Conservation (phyloP, 225 moss, liverwort and hornwort species). For the Sphagnum contortum region DNA sequence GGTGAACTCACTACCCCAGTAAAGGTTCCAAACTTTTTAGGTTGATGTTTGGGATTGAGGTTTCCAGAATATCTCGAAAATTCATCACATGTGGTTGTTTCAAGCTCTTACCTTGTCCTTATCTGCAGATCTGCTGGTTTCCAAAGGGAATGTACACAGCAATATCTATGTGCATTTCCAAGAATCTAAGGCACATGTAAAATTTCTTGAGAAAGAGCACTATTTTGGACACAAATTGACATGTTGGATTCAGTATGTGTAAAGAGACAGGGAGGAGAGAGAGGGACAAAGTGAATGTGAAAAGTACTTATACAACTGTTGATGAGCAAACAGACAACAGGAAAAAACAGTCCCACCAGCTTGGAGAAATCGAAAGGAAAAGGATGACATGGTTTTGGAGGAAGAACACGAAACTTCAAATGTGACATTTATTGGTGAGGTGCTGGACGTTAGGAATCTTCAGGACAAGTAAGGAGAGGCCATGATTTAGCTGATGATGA, state of each 20-base stretch:
- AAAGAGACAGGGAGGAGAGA: too few relatives aligned
- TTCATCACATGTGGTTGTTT: too few relatives aligned
- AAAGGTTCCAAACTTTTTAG: not conserved
- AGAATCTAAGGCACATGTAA: too few relatives aligned
- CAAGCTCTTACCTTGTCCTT: not conserved
- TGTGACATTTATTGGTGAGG: not conserved
- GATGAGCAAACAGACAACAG: too few relatives aligned
- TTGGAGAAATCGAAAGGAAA: too few relatives aligned
- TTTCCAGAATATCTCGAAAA: not conserved
- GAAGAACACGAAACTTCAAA: conserved; percentile 1
- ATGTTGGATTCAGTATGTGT: too few relatives aligned
- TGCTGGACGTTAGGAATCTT: not conserved
- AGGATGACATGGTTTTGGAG: too few relatives aligned
- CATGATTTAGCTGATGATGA: not conserved
- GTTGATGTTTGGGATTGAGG: not conserved
- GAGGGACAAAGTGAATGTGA: too few relatives aligned
- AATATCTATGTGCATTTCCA: not conserved
- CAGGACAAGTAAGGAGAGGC: not conserved
- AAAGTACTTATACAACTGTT: too few relatives aligned
- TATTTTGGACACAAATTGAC: too few relatives aligned
- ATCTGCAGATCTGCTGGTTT: not conserved
- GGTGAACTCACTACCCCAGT: conserved; percentile 2
- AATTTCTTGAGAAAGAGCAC: too few relatives aligned
- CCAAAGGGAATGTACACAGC: not conserved
- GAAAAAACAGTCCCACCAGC: too few relatives aligned